These are phyloP conservation scores for Oryza glumipatula DNA, from an alignment of 176 grass and related monocot genomes.

Conservation along the genomic window DNA sequence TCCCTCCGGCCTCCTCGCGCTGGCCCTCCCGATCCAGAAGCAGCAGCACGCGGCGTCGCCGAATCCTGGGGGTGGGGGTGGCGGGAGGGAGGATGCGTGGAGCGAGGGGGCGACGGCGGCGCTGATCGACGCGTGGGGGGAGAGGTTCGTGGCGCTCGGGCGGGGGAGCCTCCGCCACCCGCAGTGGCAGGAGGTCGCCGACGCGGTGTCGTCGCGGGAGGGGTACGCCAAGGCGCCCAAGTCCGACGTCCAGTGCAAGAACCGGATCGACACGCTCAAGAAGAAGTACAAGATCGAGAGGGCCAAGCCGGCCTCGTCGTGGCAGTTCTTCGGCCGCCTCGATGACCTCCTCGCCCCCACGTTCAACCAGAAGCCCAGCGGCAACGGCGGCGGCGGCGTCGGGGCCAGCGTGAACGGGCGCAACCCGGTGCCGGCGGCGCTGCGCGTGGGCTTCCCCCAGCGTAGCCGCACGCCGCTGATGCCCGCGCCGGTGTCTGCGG, in stretches of 20 bases:
- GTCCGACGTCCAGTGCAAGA: conserved; percentile 97
- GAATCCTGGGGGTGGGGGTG: conserved; percentile 30
- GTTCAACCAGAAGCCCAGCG: conserved; percentile 40
- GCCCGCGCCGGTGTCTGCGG: not conserved
- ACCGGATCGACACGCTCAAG: conserved; percentile 98
- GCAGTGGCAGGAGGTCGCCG: conserved; percentile 99
- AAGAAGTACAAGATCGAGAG: conserved; percentile 99
- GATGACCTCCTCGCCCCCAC: conserved; percentile 75
- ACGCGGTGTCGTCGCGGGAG: conserved; percentile 80
- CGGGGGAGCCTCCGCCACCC: conserved; percentile 92
- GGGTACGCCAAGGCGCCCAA: conserved; percentile 78
- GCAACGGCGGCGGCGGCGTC: not conserved
- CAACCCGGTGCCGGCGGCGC: conserved; percentile 41
- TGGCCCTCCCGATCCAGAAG: conserved; percentile 77
- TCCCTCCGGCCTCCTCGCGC: conserved; percentile 43
- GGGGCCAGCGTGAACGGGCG: conserved; percentile 32
- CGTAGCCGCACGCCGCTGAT: conserved; percentile 57
- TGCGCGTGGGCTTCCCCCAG: conserved; percentile 63
- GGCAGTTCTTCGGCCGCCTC: conserved; percentile 86
- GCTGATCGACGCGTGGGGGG: conserved; percentile 96
- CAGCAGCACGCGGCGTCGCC: conserved; percentile 53
- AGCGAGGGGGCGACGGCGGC: conserved; percentile 89
- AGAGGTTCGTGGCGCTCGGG: conserved; percentile 86
- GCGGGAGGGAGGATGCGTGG: conserved; percentile 89
- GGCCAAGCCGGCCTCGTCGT: conserved; percentile 65